These are phyloP conservation scores for Lasiodiplodia citricola DNA, from an alignment of 2,329 filamentous ascomycete genomes.

Conservation along the genomic window DNA sequence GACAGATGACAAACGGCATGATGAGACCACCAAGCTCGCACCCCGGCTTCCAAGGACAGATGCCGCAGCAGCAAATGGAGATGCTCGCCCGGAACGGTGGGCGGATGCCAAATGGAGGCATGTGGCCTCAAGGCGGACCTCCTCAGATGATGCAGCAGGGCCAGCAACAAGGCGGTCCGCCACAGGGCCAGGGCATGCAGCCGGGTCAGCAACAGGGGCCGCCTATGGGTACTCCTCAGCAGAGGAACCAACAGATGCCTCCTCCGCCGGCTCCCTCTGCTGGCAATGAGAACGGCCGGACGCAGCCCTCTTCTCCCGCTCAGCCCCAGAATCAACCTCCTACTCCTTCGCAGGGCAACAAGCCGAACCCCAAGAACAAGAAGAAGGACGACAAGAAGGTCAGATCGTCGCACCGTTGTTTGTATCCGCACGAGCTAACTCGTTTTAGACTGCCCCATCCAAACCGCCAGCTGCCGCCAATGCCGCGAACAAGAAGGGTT, in stretches of 20 bases:
- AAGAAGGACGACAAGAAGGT: slow-evolving; percentile 74
- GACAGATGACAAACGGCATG: slow-evolving; percentile 53
- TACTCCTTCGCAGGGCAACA: slow-evolving; percentile 75
- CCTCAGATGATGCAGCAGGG: slow-evolving; percentile 59
- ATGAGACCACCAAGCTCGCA: slow-evolving; percentile 58
- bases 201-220: slow-evolving; percentile 60
- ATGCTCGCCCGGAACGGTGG: slow-evolving; percentile 43
- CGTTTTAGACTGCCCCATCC: slow-evolving; percentile 5
- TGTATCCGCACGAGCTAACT: neutral
- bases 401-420: slow-evolving; percentile 38
- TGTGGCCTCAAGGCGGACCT: slow-evolving; percentile 42
- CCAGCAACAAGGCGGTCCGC: slow-evolving; percentile 38
- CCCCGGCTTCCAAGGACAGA: slow-evolving; percentile 64
- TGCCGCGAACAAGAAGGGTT: slow-evolving; percentile 44
- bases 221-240: slow-evolving; percentile 72
- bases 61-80: slow-evolving; percentile 64
- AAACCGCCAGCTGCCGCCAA: slow-evolving; percentile 39
- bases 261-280: slow-evolving; percentile 55
- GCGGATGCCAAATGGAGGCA: slow-evolving; percentile 43
- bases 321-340: slow-evolving; percentile 61
- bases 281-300: slow-evolving; percentile 46
- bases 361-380: slow-evolving; percentile 76
- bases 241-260: slow-evolving; percentile 65
- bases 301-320: slow-evolving; percentile 55
- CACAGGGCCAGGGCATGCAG: slow-evolving; percentile 42